Base-by-base conservation (phyloP, 2,329 filamentous ascomycete genomes). In the Chrysoporthe cubensis region DNA sequence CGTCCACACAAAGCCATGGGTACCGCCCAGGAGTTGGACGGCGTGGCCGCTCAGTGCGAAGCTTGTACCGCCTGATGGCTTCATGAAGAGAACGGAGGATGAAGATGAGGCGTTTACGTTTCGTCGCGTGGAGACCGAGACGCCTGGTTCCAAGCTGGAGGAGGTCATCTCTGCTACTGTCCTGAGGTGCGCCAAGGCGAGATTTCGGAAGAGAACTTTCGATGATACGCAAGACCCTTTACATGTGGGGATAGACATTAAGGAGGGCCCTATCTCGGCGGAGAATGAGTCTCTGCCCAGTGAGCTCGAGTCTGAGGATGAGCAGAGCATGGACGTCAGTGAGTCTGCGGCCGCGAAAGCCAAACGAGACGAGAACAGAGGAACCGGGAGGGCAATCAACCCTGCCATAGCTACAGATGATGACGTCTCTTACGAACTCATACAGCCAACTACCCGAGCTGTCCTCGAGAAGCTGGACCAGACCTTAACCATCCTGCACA, bases 11-110 rank as follows among this genome's bases (percentile, higher is more conserved):
- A 72, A 79, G 57, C 52, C 54, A 34, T 89, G 87, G 84, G 77
- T 76, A 4, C 86, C 86, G 1, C 82, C 86, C 0, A 87, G 85
- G 68, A 71, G 76, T 4, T 97, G 95, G 94, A 92, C 92, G 21
- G 91, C 94, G 0, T 97, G 95, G 95, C 95, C 95, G 4, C 77
- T 96, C 74, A 83, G 83, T 26, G 82, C 86, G 4, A 79, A 82
- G 8, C 79, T 84, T 37, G 88, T 96, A 8, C 92, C 91, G 1
- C 79, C 81, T 18, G 81, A 83, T 16, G 80, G 81, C 26, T 85
- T 91, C 69, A 76, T 81, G 63, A 82, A 81, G 71, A 80, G 76
- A 69, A 76, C 76, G 8, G 73, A 78, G 8, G 82, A 87, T 61
- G 80, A 82, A 7, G 79, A 85, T 64, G 84, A 87, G 42, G 75